A percentile compares a stretch with the other conserved stretches of the same genome.
Evolutionary conservation across 2,329 filamentous ascomycete species (phyloP).

Genomic region (Penicillium sp.): DNA sequence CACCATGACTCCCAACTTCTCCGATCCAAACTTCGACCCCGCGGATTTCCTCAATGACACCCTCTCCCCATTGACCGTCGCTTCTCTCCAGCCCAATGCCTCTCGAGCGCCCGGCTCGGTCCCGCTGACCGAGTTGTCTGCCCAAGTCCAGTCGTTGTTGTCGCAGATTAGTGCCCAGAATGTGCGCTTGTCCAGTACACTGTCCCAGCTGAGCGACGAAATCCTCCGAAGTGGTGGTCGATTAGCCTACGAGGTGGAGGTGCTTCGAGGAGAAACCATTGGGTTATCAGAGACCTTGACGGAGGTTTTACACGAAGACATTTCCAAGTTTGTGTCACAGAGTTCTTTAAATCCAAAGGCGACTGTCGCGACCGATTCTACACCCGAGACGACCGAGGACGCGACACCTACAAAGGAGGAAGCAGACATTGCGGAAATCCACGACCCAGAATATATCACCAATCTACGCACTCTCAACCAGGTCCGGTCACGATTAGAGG

Average conservation of each 20-base stretch:
- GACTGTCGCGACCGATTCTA: neutral
- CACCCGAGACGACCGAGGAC: slow-evolving; percentile 5
- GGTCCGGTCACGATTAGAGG: slow-evolving; percentile 77
- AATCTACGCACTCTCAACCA: slow-evolving; percentile 76
- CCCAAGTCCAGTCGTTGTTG: slow-evolving; percentile 75
- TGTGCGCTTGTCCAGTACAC: slow-evolving; percentile 67
- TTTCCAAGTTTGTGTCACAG: slow-evolving; percentile 63
- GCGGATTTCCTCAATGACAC: slow-evolving; percentile 77
- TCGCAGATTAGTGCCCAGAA: slow-evolving; percentile 86
- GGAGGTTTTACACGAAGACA: slow-evolving; percentile 65
- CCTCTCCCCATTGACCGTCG: slow-evolving; percentile 60
- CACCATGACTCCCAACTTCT: slow-evolving; percentile 59
- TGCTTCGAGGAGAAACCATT: slow-evolving; percentile 80
- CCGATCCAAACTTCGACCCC: slow-evolving; percentile 71
- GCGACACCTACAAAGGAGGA: slow-evolving; percentile 7
- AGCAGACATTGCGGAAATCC: slow-evolving; percentile 21
- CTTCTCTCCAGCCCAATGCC: slow-evolving; percentile 38
- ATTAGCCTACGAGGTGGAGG: slow-evolving; percentile 88
- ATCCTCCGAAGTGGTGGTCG: slow-evolving; percentile 83
- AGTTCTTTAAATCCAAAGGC: neutral
- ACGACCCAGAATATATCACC: slow-evolving; percentile 62
- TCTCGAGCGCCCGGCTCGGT: slow-evolving; percentile 45
- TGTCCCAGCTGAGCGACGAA: slow-evolving; percentile 90
- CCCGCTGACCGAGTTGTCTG: slow-evolving; percentile 68
- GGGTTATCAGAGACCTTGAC: slow-evolving; percentile 72